These are phyloP conservation scores for Endoconidiophora laricicola DNA, from an alignment of 2,329 filamentous ascomycete species.

Conservation along the genomic window DNA sequence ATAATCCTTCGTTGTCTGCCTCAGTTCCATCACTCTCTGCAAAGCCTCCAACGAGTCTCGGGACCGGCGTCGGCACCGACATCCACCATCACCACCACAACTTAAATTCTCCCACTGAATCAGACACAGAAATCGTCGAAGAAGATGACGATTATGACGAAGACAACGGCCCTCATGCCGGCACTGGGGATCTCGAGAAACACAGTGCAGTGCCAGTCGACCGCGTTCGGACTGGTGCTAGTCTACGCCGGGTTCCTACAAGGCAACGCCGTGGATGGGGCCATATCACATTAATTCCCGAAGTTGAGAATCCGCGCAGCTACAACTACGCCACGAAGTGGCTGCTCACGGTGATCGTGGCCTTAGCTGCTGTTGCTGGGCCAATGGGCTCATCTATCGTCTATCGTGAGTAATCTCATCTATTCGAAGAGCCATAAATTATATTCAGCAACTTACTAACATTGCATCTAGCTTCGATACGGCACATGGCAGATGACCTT, in stretches of 20 bases:
- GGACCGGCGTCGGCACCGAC: not conserved
- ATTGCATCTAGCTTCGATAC: conserved; percentile 42
- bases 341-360: conserved; percentile 64
- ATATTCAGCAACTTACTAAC: not conserved
- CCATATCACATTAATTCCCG: conserved; percentile 35
- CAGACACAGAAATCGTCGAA: not conserved
- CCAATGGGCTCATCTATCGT: conserved; percentile 77
- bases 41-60: not conserved
- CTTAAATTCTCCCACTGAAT: not conserved
- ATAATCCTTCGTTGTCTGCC: not conserved
- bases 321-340: conserved; percentile 66
- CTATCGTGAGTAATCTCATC: conserved; percentile 41
- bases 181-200: not conserved
- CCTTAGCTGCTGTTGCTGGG: conserved; percentile 57
- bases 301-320: conserved; percentile 59
- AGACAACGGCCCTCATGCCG: not conserved
- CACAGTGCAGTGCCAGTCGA: not conserved
- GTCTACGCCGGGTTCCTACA: conserved; percentile 4
- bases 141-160: conserved; percentile 1
- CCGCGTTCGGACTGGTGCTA: not conserved
- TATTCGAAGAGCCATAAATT: too few species aligned
- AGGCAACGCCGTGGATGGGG: conserved; percentile 6
- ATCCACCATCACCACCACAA: not conserved
- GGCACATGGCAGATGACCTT: conserved; percentile 45
- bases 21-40: not conserved